A percentile compares a stretch with the other conserved stretches of the same genome.
Evolutionary conservation across 1,284 basidiomycete genomes (phyloP).

Genomic region (Cystobasidium slooffiae): DNA sequence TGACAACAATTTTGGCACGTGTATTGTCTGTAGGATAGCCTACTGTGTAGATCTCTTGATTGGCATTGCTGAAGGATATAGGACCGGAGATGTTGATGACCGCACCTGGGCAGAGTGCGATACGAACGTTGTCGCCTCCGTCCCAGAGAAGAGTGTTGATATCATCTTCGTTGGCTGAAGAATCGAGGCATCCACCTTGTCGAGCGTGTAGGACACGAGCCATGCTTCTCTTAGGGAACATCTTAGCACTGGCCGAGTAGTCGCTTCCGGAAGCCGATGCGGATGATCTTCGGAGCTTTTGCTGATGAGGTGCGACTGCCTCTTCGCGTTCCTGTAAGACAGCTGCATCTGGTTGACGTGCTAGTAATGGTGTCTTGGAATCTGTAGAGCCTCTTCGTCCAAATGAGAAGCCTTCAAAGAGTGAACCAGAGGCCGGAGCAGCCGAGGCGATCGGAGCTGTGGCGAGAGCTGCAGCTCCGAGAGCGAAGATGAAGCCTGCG

Average conservation of each 20-base stretch:
- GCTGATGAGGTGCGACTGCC: neutral
- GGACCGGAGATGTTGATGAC: slow-evolving; percentile 57
- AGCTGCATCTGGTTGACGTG: neutral
- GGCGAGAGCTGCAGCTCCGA: slow-evolving; percentile 30
- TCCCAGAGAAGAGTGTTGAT: slow-evolving; percentile 50
- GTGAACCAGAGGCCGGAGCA: slow-evolving; percentile 15
- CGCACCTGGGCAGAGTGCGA: slow-evolving; percentile 59
- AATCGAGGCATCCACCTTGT: slow-evolving; percentile 46
- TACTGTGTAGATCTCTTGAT: slow-evolving; percentile 60
- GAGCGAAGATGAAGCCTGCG: slow-evolving; percentile 30
- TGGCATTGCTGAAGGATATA: slow-evolving; percentile 60
- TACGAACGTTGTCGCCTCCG: slow-evolving; percentile 57
- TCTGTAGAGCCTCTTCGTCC: slow-evolving; percentile 24
- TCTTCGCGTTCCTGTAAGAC: neutral
- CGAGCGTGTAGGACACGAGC: slow-evolving; percentile 35
- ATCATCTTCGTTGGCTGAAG: slow-evolving; percentile 46
- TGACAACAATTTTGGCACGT: slow-evolving; percentile 58
- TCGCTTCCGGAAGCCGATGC: slow-evolving; percentile 22
- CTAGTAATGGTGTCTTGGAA: neutral
- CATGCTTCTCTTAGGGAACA: slow-evolving; percentile 21
- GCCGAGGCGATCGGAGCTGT: slow-evolving; percentile 17
- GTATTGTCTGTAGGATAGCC: slow-evolving; percentile 59
- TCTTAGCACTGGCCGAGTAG: neutral
- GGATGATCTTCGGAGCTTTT: neutral
- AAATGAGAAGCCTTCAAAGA: slow-evolving; percentile 25